Evolutionary conservation across 1,284 basidiomycete species (phyloP).

Genomic region (Cutaneotrichosporon mucoides): DNA sequence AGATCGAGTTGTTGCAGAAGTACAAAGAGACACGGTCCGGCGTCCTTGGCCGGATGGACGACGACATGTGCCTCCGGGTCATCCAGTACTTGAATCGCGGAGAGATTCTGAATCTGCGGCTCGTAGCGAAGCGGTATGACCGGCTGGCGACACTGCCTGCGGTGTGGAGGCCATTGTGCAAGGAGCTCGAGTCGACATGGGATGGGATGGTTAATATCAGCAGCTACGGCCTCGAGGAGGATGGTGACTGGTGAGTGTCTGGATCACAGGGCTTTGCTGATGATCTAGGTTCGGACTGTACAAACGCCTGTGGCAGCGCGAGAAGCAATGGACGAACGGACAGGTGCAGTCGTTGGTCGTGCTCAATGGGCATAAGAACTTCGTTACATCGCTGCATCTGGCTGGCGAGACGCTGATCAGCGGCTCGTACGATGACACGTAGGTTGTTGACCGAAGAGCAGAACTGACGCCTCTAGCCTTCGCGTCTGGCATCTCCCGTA

Average conservation of each 20-base stretch:
- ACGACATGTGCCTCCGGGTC: constrained; percentile 62
- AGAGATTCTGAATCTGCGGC: constrained; percentile 57
- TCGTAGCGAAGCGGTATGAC: constrained; percentile 63
- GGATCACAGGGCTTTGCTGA: not conserved
- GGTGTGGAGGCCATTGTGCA: constrained; percentile 59
- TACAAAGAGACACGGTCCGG: constrained; percentile 76
- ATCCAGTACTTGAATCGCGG: constrained; percentile 62
- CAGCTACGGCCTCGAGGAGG: constrained; percentile 50
- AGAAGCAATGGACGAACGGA: constrained; percentile 66
- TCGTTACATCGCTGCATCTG: constrained; percentile 77
- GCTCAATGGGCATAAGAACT: constrained; percentile 78
- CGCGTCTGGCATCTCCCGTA: constrained; percentile 80
- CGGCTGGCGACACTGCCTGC: constrained; percentile 63
- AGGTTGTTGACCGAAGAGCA: not conserved
- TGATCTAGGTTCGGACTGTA: constrained; percentile 60
- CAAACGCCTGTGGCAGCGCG: constrained; percentile 74
- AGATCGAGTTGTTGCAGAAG: constrained; percentile 72
- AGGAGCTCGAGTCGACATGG: constrained; percentile 30
- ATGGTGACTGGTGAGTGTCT: constrained; percentile 60
- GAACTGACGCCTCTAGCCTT: constrained; percentile 54
- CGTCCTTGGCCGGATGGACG: constrained; percentile 67
- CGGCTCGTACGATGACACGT: constrained; percentile 76
- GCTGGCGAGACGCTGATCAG: constrained; percentile 67
- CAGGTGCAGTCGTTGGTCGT: constrained; percentile 71
- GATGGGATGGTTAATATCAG: constrained; percentile 19